Evolutionary conservation across 371 early-diverging fungal genomes (phyloP), one percentile per base, ranked within the genome.

Genomic region (Rhizomucor pusillus): DNA sequence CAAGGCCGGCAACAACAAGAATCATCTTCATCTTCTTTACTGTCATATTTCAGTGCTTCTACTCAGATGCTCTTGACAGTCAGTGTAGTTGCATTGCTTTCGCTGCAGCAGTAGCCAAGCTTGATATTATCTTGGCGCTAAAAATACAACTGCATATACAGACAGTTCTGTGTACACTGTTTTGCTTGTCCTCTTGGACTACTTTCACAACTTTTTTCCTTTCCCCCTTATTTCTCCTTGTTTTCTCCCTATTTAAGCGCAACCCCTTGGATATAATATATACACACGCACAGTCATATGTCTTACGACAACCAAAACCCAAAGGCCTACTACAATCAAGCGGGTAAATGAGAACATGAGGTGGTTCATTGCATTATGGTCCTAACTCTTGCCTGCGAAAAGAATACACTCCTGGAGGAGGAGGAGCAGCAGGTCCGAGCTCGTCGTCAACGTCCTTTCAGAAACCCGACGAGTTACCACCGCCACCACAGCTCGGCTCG

Each of bases 281-380:
- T 29, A 29, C 7, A 29, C 29, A 29, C 29, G n/a, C n/a, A n/a
- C n/a, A n/a, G n/a, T n/a, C 11, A 37, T 12, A 41, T 14, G 41
- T 41, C 14, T 41, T 41, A 41, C 11, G 41, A 41, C 41, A 41
- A 19, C 19, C 41, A 41, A 12, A 41, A 41, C 41, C 41, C 41
- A 12, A 41, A 41, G 12, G 14, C 41, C 5, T 41, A 41, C 41
- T 41, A 41, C 41, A 41, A 41, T 41, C 19, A 41, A 14, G 14
- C 41, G 14, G 41, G 41, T 41, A 41, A 16, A 41, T 41, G 16
- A 41, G 37, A 37, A 9, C 14, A 19, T 12, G 11, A 16, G 12
- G 41, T 3, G 41, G 41, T 14, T 41, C 16, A 41, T 5, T 41
- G 37, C n/a, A n/a, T n/a, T n/a, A n/a, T n/a, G n/a, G n/a, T n/a